Base-by-base conservation (phyloP, 495 filamentous ascomycete genomes). In the Aspergillus affinis region DNA sequence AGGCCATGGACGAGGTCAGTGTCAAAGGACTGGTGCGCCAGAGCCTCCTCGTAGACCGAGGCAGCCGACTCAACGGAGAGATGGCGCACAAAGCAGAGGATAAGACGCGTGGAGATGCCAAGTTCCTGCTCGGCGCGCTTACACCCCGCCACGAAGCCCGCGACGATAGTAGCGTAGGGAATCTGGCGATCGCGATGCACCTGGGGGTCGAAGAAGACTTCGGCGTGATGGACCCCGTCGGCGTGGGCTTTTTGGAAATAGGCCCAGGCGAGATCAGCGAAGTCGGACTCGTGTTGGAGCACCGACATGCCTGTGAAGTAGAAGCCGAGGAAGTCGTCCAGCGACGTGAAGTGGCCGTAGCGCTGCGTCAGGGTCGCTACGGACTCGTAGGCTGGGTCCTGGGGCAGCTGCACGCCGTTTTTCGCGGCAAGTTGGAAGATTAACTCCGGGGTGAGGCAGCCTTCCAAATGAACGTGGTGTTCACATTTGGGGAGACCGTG, bases 171-270 rank as follows among this genome's bases (percentile, higher is more conserved):
- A 1, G 73, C 59, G 63, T 87, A 86, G 13, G 75, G n/a, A 9
- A 93, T 70, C 15, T 84, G 84, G 21, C 89, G 81, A n/a, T 69
- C 66, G 15, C 81, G 77, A 68, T 93, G 89, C 4, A 87, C 87
- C 63, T 92, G 88, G 8, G 89, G 89, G 68, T 92, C 89, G 74
- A 91, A 92, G 74, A 90, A 92, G 54, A 91, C 81, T 64, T 93
- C 90, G 3, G 88, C 88, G 61, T 92, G 89, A 41, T 84, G 78
- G 8, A 91, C 87, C 53, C 84, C 84, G 62, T 89, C 84, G 0
- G 74, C 66, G 55, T 86, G 78, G 1, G 88, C 89, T 52, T 79
- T 83, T 45, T 75, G 55, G 72, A 92, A 88, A 71, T 92, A 93
- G 32, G 81, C 78, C 79, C 85, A 92, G 20, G 89, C 88, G 0